Base-by-base conservation (phyloP, 805 yeast species). In the Hanseniaspora thailandica region DNA sequence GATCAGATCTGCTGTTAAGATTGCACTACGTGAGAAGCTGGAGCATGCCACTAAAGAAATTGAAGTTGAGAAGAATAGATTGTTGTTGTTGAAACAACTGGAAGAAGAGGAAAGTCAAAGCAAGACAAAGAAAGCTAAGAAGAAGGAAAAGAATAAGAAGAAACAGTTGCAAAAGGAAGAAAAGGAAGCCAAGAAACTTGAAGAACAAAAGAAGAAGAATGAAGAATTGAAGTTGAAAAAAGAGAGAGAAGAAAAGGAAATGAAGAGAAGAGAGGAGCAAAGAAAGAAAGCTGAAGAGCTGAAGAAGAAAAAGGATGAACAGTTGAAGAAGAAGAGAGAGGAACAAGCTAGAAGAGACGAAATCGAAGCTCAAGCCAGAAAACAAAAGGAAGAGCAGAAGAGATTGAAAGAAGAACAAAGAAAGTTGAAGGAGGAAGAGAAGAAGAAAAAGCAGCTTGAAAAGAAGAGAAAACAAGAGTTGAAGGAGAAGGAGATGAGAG, bases 1-100 rank as follows among this genome's bases (percentile, higher is more conserved):
- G 73, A 76, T 89, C 57, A 87, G 86, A 60, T 73, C 85, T 51
- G 84, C 87, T 54, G 85, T 89, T 1, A 82, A 93, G 4, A 79
- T 86, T 51, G 72, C 86, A 63, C 75, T 89, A 59, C 86, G 84
- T 61, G 81, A 78, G 58, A 76, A 87, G 44, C 76, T 89, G 31
- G 72, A 84, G 61, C 78, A 76, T 30, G 86, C 95, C 0, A 88
- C 82, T 62, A 84, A 84, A 57, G 89, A 83, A 60, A 83, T 80
- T 58, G 77, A 84, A 46, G 89, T 95, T 12, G 86, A 83, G 56
- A 93, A 84, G 60, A 74, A 82, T 55, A 75, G 83, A 10, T 69
- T 74, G 55, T 76, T 75, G 55, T 71, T 84, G 57, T 71, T 84
- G 55, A 79, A 75, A 62, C 90, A 84, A 61, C 69, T 83, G 44